phyloP scores from a whole-genome alignment of 495 filamentous ascomycete species.

The Lichenothelia convexa region DNA sequence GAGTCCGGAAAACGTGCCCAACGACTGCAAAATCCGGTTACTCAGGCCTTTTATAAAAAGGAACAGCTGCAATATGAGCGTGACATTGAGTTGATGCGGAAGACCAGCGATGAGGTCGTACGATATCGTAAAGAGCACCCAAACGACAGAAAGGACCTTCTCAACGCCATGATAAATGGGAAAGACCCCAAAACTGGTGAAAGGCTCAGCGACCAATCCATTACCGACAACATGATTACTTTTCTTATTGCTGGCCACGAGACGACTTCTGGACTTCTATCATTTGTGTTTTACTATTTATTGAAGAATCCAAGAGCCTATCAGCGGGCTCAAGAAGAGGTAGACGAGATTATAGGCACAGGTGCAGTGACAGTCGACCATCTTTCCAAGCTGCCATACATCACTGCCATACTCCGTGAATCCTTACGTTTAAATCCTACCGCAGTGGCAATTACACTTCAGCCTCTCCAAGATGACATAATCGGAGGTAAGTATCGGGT shows the following conservation, averaged over 20 bases:
- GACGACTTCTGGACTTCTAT: conserved; percentile 18
- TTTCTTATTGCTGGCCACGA: conserved; percentile 16
- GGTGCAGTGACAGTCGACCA: conserved; percentile 47
- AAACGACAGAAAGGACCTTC: conserved; percentile 14
- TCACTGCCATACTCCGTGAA: conserved; percentile 51
- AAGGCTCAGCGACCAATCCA: conserved; percentile 11
- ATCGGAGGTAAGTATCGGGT: conserved; percentile 51
- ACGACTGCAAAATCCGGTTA: conserved; percentile 18
- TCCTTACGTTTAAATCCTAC: conserved; percentile 48
- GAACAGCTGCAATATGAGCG: conserved; percentile 10
- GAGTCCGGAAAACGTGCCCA: conserved; percentile 8
- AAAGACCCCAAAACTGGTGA: conserved; percentile 18
- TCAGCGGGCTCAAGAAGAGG: conserved; percentile 42
- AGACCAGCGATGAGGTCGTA: conserved; percentile 12
- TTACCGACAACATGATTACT: conserved; percentile 17
- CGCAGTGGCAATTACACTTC: conserved; percentile 36
- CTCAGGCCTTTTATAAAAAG: conserved; percentile 10
- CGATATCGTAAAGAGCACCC: conserved; percentile 9
- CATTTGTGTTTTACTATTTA: conserved; percentile 36
- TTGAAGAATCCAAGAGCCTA: conserved; percentile 42
- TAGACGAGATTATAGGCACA: conserved; percentile 46
- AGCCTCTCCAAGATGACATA: conserved; percentile 31
- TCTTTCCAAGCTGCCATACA: conserved; percentile 44
- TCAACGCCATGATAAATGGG: conserved; percentile 15
- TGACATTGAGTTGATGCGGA: conserved; percentile 15